A percentile compares a stretch with the other conserved stretches of the same genome.
Evolutionary conservation across 306 rosid genomes (phyloP).

Genomic region (Coriaria nepalensis): DNA sequence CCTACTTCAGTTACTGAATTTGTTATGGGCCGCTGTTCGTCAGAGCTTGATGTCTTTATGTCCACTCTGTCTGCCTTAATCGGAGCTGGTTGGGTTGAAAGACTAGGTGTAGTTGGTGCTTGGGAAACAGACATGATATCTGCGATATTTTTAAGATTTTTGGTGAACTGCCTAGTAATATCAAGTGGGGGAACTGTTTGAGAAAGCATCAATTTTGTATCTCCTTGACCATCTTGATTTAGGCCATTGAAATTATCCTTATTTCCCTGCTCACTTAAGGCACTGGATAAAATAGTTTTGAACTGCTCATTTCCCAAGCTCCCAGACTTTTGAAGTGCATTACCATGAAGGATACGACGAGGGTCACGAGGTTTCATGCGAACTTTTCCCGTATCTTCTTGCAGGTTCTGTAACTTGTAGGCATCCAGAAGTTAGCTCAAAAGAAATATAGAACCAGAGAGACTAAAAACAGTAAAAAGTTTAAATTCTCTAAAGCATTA

Average conservation of each 20-base stretch:
- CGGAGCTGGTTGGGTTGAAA: constrained; percentile 34
- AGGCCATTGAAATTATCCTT: constrained; percentile 35
- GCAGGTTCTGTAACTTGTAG: constrained; percentile 20
- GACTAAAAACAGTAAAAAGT: not conserved
- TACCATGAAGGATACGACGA: constrained; percentile 72
- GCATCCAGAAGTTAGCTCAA: not conserved
- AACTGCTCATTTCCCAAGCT: constrained; percentile 49
- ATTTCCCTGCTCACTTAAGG: constrained; percentile 25
- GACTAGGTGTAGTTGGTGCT: constrained; percentile 41
- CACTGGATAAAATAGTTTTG: constrained; percentile 26
- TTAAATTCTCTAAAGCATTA: too few species aligned
- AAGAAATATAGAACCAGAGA: constrained; percentile 8
- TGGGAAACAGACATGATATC: constrained; percentile 59
- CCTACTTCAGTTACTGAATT: constrained; percentile 34
- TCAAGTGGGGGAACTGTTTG: constrained; percentile 45
- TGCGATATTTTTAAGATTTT: constrained; percentile 73
- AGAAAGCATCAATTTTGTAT: constrained; percentile 25
- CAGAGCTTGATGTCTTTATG: constrained; percentile 30
- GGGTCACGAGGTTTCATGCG: constrained; percentile 99
- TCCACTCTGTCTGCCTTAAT: constrained; percentile 37
- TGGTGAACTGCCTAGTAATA: constrained; percentile 66
- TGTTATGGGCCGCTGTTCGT: constrained; percentile 24
- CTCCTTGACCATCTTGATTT: constrained; percentile 44
- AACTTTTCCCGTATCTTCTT: constrained; percentile 51
- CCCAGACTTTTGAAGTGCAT: constrained; percentile 44